phyloP scores from a whole-genome alignment of 768 basidiomycete genomes.

The Termitomyces heimii region DNA sequence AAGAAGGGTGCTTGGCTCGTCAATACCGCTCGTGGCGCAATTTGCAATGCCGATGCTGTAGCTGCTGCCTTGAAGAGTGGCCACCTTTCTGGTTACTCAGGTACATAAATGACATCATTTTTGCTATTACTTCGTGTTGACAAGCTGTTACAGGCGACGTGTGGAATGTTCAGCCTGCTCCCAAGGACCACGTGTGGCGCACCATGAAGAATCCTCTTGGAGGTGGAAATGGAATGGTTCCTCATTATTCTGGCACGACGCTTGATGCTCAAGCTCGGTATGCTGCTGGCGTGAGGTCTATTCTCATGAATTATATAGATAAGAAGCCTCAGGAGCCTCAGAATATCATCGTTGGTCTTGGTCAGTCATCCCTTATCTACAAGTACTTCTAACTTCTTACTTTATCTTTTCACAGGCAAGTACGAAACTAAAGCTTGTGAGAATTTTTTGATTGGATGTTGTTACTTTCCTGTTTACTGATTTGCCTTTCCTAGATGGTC shows the following conservation, averaged over 20 bases:
- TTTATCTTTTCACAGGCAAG: constrained; percentile 21
- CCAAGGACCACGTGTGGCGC: constrained; percentile 83
- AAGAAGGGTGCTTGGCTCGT: constrained; percentile 92
- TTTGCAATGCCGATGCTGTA: constrained; percentile 81
- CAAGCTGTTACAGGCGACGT: constrained; percentile 45
- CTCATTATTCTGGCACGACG: constrained; percentile 85
- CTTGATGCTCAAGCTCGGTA: constrained; percentile 88
- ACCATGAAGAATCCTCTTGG: constrained; percentile 74
- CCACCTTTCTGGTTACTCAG: constrained; percentile 58
- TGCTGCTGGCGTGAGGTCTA: constrained; percentile 62
- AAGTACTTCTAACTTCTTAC: background rate
- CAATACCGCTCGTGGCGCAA: constrained; percentile 91
- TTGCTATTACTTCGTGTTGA: background rate
- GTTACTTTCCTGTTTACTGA: background rate
- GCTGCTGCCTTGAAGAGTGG: constrained; percentile 72
- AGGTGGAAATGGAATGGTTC: constrained; percentile 87
- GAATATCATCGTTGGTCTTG: constrained; percentile 76
- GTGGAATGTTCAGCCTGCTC: constrained; percentile 86
- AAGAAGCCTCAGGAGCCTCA: constrained; percentile 64
- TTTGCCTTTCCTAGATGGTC: constrained; percentile 35
- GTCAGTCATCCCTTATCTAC: constrained; percentile 29
- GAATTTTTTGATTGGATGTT: constrained; percentile 8
- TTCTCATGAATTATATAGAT: constrained; percentile 65
- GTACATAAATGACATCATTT: constrained; percentile 12
- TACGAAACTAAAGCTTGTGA: constrained; percentile 43